Percentiles rank a stretch among this genome's conserved stretches.
These are phyloP conservation scores for Glycine soja DNA, from an alignment of 306 rosid species.

Conservation along the genomic window DNA sequence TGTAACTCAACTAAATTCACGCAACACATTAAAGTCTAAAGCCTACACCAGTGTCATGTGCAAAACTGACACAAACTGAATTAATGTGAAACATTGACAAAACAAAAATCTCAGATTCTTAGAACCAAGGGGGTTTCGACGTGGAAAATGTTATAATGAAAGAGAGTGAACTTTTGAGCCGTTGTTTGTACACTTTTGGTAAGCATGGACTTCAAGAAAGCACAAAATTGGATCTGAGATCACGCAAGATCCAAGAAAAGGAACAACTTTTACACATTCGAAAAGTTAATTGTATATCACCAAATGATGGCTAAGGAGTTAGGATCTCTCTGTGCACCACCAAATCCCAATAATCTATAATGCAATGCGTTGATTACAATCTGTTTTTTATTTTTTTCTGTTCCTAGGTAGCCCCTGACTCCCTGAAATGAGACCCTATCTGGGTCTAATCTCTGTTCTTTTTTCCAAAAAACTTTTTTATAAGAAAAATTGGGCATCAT, in stretches of 20 bases:
- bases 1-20: slow-evolving; percentile 4
- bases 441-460: slow-evolving; percentile 18
- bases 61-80: slow-evolving; percentile 50
- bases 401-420: slow-evolving; percentile 17
- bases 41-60: slow-evolving; percentile 47
- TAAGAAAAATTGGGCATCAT: background rate
- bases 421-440: slow-evolving; percentile 26
- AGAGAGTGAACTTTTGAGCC: slow-evolving; percentile 27
- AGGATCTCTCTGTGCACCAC: slow-evolving; percentile 29
- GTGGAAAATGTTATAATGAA: background rate
- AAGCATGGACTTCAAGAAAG: slow-evolving; percentile 47
- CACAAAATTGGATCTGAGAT: slow-evolving; percentile 40
- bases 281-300: slow-evolving; percentile 2
- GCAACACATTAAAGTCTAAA: slow-evolving; percentile 25
- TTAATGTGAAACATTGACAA: slow-evolving; percentile 53
- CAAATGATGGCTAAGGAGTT: background rate
- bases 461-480: too few relatives aligned
- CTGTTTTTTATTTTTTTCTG: background rate
- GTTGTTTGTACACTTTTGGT: slow-evolving; percentile 42
- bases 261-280: slow-evolving; percentile 45
- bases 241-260: slow-evolving; percentile 50
- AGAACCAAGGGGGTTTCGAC: slow-evolving; percentile 33
- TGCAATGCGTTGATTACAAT: too few relatives aligned
- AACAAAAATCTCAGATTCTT: slow-evolving; percentile 41
- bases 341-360: slow-evolving; percentile 15